A percentile compares a stretch with the other conserved stretches of the same genome.
Evolutionary conservation across 768 basidiomycete species (phyloP).

Genomic region (Boletus insuetus): DNA sequence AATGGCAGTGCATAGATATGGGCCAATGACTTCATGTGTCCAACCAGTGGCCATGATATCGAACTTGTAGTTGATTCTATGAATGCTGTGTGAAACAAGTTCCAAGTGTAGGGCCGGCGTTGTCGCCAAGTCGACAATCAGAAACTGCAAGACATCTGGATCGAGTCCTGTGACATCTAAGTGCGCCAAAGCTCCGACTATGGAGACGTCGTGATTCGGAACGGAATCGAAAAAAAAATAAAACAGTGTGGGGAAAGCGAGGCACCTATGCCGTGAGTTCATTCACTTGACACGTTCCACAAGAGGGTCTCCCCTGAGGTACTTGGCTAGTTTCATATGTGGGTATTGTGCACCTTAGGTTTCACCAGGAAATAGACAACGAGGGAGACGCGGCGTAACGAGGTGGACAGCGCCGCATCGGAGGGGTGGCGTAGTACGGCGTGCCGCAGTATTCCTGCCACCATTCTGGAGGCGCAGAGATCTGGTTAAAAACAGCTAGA

Average conservation of each 20-base stretch:
- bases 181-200: background rate
- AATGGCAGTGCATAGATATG: background rate
- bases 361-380: constrained; percentile 8
- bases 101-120: background rate
- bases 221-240: background rate
- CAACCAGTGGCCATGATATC: background rate
- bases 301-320: background rate
- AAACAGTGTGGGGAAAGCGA: constrained; percentile 8
- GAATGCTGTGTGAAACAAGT: constrained; percentile 6
- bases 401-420: background rate
- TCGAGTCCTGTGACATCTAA: background rate
- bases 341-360: background rate
- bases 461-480: constrained; percentile 11
- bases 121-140: constrained; percentile 8
- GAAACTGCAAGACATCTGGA: background rate
- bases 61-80: background rate
- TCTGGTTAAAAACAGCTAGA: constrained; percentile 2
- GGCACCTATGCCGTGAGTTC: constrained; percentile 1
- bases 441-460: constrained; percentile 10
- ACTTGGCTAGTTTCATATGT: constrained; percentile 1
- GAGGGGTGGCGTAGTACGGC: constrained; percentile 1
- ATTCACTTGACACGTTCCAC: background rate
- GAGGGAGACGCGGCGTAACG: constrained; percentile 7
- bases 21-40: background rate
- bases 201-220: constrained; percentile 2